Base-by-base conservation (phyloP, 2,329 filamentous ascomycete genomes). In the Geosmithia putterillii region DNA sequence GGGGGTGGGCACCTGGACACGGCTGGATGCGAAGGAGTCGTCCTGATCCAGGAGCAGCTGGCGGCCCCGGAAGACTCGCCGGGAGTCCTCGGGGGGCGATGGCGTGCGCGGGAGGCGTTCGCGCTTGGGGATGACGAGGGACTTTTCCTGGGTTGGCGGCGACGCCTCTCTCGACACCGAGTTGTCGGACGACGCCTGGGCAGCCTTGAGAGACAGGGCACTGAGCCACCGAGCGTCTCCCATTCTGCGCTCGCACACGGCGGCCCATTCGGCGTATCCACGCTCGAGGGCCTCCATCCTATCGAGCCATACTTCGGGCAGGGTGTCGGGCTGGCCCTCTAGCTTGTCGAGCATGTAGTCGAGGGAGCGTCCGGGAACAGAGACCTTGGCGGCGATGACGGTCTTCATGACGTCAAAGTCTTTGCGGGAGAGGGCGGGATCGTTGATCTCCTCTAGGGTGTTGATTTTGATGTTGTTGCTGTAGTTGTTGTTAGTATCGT, bases 261-360 rank as follows among this genome's bases (percentile, higher is more conserved):
- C 80, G 38, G 81, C 78, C 92, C 92, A 98, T 20, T 80, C 74
- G 7, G 79, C 76, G 60, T 90, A 95, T 23, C 81, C 75, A 10
- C 73, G 68, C 59, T 98, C 92, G 4, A 94, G 68, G 0, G 65
- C 63, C 58, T 96, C 92, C 64, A 96, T 82, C 4, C 81, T 74
- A 52, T 94, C 86, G 44, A 96, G 77, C 92, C 90, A 98, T 22
- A 67, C 59, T 36, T 94, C 84, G 0, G 92, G 92, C 9, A 98
- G 66, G 0, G 83, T 86, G 54, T 98, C 92, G 38, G 83, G 72
- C 44, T 80, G 72, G 2, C 87, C 89, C 60, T 96, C 92, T 2
- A 96, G 70, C 25, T 77, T 73, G 60, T 98, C 89, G 14, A 98
- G 72, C 74, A 95, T 87, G 42, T 73, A 76, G 58, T 98, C 92